Evolutionary conservation across 257 asterid species (phyloP).

Genomic region (Petunia secreta): DNA sequence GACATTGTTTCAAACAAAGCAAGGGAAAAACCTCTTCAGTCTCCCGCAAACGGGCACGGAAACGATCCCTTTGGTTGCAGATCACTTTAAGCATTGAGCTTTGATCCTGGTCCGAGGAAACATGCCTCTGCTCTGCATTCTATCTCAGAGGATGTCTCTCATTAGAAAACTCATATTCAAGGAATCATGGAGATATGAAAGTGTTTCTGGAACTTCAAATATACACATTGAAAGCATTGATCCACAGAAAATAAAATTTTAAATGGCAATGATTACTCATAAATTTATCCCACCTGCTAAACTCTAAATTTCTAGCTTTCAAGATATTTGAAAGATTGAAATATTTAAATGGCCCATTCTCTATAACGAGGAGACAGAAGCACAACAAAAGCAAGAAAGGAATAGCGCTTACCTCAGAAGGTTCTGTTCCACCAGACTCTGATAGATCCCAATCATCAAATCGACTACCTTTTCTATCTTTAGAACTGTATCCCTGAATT

Average conservation of each 20-base stretch:
- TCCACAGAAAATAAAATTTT: not conserved
- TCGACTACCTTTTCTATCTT: constrained; percentile 61
- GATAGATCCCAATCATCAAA: constrained; percentile 95
- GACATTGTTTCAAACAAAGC: constrained; percentile 2
- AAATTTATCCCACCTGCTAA: not conserved
- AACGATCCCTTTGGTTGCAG: constrained; percentile 98
- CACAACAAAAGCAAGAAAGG: constrained; percentile 34
- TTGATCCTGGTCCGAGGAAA: constrained; percentile 79
- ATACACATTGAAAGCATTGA: not conserved
- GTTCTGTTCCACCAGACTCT: constrained; percentile 77
- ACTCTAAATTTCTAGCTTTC: not conserved
- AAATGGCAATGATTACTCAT: constrained; percentile 10
- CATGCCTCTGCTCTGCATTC: constrained; percentile 79
- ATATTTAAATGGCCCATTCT: not conserved
- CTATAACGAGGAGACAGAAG: not conserved
- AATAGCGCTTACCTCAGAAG: constrained; percentile 59
- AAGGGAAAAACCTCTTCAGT: constrained; percentile 79
- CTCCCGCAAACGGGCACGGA: constrained; percentile 92
- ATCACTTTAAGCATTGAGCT: constrained; percentile 98
- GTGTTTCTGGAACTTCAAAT: constrained; percentile 14
- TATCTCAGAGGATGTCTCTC: constrained; percentile 32
- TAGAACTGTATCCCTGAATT: constrained; percentile 89
- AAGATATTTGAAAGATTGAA: not conserved
- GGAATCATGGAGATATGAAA: not conserved
- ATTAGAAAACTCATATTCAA: constrained; percentile 8